Evolutionary conservation across 257 asterid genomes (phyloP), one percentile per base, ranked within the genome.

Genomic region (Nicotiana attenuata): DNA sequence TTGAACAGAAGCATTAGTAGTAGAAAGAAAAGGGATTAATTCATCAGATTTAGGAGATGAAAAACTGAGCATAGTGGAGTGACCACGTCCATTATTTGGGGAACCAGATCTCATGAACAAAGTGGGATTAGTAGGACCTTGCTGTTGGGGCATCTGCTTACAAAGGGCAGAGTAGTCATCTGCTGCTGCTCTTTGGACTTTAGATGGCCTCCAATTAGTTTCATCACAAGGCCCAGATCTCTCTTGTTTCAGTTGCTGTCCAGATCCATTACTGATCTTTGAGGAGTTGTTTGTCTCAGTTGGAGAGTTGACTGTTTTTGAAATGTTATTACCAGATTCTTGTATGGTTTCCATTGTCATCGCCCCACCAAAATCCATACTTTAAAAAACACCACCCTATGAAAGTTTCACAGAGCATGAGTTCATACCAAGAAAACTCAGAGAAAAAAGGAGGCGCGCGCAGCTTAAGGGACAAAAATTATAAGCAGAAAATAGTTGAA

Each of bases 51-150:
- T 81, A 4, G 61, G n/a, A 35, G 82, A 76, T 16, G 85, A 82
- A 77, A 82, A 82, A 66, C 85, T 82, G 9, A 82, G 77, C 85
- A 69, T 82, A 38, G 80, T 82, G 17, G 69, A 33, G 17, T 41
- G 68, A 38, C 65, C 81, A 16, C 28, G 56, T 17, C 63, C 80
- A 11, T 29, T 50, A 35, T 60, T 63, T 57, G 67, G 24, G 10
- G 75, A 83, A 78, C 81, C 87, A 83, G 91, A 88, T 86, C 91
- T 84, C 84, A 66, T 66, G 65, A 82, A 82, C 67, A 84, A 82
- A 79, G 71, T 2, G 24, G 84, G 60, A 56, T 26, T 20, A 33
- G 68, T 10, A 59, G 68, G 65, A 41, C 24, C 47, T 79, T 29
- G 81, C 35, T 82, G 80, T 15, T 13, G 45, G 3, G 31, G 53